Evolutionary conservation across 495 filamentous ascomycete genomes (phyloP), one percentile per base, ranked within the genome.

Genomic region (Tirmania nivea): DNA sequence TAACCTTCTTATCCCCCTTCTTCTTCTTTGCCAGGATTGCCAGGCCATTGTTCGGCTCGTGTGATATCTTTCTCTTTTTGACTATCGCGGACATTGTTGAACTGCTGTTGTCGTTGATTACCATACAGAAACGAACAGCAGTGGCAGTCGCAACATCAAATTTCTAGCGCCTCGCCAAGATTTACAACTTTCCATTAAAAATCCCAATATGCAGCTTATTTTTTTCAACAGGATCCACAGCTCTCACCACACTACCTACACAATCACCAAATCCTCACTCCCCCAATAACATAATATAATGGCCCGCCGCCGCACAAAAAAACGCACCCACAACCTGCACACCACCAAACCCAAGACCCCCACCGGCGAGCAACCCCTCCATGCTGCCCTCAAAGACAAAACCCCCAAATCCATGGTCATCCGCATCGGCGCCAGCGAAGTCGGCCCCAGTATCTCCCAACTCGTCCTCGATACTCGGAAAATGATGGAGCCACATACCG

Each of bases 341-440:
- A 54, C 54, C 54, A 76, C 78, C 42, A 78, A 81, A 20, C 74
- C 73, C 57, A 83, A 83, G 69, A 78, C 76, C 51, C 25, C 25
- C 25, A 57, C 73, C 48, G 54, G 63, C 49, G 72, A 72, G 51
- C 49, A 42, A 8, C 55, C 62, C 31, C 65, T 71, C 53, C 74
- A 72, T 67, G 70, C 39, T 4, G 14, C 12, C 69, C 56, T 70
- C 70, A 49, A 68, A 73, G 47, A 69, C 16, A 76, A 76, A 54
- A 74, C 77, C 51, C 90, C 90, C 14, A 94, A 94, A 73, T 88
- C 81, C 61, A 96, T 99, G 92, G 90, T 99, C 52, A 92, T 99
- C 68, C 80, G 90, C 59, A 86, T 94, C 52, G 90, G 92, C 60
- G 90, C 86, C 63, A 81, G 86, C 58, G 86, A 94, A 63, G 86